phyloP scores from a whole-genome alignment of 352 stramenopile genomes.

The Phytopythium boreale region DNA sequence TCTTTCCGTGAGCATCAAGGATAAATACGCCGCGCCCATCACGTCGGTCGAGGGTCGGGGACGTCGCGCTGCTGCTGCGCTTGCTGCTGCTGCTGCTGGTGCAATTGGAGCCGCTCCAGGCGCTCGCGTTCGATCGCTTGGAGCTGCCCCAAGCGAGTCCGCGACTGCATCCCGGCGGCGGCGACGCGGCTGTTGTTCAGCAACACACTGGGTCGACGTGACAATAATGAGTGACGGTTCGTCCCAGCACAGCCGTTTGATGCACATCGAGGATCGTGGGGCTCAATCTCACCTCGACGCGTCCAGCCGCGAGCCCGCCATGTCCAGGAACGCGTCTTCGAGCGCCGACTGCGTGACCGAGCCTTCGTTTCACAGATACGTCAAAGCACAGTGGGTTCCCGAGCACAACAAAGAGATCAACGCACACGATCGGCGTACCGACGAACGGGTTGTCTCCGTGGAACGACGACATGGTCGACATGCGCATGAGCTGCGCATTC shows the following conservation, averaged over 20 bases:
- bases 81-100: conserved; percentile 12
- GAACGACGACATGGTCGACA: conserved; percentile 61
- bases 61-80: background rate
- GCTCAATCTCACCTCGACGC: conserved; percentile 39
- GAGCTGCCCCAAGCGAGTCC: conserved; percentile 20
- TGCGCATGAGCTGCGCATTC: conserved; percentile 47
- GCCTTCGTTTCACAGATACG: conserved; percentile 9
- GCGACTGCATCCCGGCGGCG: conserved; percentile 20
- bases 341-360: conserved; percentile 81
- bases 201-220: conserved; percentile 36
- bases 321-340: conserved; percentile 83
- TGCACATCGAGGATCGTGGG: background rate
- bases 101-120: conserved; percentile 1
- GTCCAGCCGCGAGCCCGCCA: conserved; percentile 76
- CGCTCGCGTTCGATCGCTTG: conserved; percentile 18
- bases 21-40: background rate
- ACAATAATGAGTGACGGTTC: background rate
- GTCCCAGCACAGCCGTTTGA: background rate
- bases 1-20: background rate
- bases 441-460: conserved; percentile 58
- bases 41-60: background rate
- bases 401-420: background rate
- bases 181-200: conserved; percentile 51
- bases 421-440: conserved; percentile 5
- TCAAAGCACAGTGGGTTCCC: background rate